Conservation (phyloP, 2,329 filamentous ascomycete genomes). For the Amesomyces nigricolor region DNA sequence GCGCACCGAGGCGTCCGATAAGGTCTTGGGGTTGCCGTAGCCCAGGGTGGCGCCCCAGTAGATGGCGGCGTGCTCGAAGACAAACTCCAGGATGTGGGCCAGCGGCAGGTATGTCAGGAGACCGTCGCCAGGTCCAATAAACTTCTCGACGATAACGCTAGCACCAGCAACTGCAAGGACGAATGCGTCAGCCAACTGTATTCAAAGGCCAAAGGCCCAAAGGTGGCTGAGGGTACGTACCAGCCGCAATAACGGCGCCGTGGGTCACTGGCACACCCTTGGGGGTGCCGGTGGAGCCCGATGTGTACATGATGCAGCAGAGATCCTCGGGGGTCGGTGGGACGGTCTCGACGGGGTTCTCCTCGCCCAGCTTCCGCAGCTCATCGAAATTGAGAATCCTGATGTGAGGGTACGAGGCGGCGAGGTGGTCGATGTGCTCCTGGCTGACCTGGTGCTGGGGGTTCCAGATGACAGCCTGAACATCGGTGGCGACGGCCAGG, state of each 20-base stretch:
- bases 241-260: constrained; percentile 65
- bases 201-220: not conserved
- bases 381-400: constrained; percentile 48
- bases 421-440: constrained; percentile 45
- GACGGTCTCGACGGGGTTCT: constrained; percentile 62
- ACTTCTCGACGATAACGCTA: constrained; percentile 68
- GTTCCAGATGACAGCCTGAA: constrained; percentile 51
- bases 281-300: constrained; percentile 73
- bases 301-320: constrained; percentile 69
- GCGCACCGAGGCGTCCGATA: constrained; percentile 74
- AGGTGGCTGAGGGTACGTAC: constrained; percentile 41
- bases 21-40: constrained; percentile 79
- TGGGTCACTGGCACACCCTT: constrained; percentile 78
- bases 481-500: constrained; percentile 45
- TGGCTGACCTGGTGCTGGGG: constrained; percentile 48
- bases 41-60: constrained; percentile 87
- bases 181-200: constrained; percentile 2
- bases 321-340: constrained; percentile 68
- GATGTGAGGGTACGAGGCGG: constrained; percentile 43
- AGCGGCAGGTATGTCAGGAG: constrained; percentile 80
- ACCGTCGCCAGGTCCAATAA: constrained; percentile 70
- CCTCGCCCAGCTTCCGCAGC: constrained; percentile 47
- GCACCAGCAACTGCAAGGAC: constrained; percentile 61
- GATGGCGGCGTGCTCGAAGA: constrained; percentile 78
- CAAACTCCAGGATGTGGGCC: constrained; percentile 84